Percentiles rank a stretch among this genome's conserved stretches.
Conservation (phyloP, 331 rosid species). For the Rosa hybrid region DNA sequence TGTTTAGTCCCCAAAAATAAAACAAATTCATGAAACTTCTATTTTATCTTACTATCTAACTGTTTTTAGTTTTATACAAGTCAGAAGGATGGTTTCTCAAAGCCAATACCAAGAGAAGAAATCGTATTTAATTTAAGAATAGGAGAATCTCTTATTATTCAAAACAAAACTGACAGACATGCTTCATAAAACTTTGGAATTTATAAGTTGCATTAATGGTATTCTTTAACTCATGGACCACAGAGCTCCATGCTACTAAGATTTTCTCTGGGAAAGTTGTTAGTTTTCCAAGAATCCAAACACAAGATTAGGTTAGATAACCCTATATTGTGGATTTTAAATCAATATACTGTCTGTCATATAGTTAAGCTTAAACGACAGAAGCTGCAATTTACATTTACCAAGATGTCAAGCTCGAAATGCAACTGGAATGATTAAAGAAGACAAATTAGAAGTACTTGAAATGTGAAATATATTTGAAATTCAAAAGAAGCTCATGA, state of each 20-base stretch:
- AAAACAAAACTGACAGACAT: conserved; percentile 71
- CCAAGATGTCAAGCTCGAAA: conserved; percentile 9
- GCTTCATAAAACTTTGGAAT: conserved; percentile 53
- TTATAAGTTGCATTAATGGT: conserved; percentile 22
- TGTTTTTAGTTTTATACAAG: conserved; percentile 26
- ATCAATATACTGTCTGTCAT: conserved; percentile 9
- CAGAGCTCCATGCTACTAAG: conserved; percentile 42
- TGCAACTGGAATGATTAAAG: conserved; percentile 28
- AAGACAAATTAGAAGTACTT: conserved; percentile 51
- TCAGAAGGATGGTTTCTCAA: conserved; percentile 43
- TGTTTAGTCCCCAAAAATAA: conserved; percentile 49
- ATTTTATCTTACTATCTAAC: conserved; percentile 60
- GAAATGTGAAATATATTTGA: conserved; percentile 26
- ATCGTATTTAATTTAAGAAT: conserved; percentile 23
- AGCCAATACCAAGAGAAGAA: conserved; percentile 36
- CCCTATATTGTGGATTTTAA: conserved; percentile 11
- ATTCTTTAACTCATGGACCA: conserved; percentile 40
- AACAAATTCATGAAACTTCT: conserved; percentile 71
- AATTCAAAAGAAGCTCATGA: conserved; percentile 33
- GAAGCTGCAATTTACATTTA: conserved; percentile 25
- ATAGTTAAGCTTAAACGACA: conserved; percentile 13
- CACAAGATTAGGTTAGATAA: conserved; percentile 33
- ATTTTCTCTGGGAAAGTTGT: conserved; percentile 31
- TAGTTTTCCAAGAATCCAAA: conserved; percentile 26
- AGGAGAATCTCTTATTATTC: conserved; percentile 31